Evolutionary conservation across 2,329 filamentous ascomycete genomes (phyloP).

Genomic region (Verticillium isaacii): DNA sequence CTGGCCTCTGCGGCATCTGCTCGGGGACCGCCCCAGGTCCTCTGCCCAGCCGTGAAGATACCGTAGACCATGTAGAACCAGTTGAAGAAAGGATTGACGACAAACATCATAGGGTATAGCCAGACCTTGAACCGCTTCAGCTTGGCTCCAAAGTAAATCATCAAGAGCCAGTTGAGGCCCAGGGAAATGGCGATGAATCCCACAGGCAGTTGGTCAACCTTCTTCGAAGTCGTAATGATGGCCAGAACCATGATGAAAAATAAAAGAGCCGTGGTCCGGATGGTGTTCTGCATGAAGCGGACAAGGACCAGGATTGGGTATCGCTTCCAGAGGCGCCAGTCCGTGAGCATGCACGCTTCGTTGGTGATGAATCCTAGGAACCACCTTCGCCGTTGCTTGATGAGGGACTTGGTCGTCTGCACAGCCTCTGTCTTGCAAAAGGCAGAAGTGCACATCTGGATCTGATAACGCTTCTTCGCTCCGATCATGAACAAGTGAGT

Average conservation of each 20-base stretch:
- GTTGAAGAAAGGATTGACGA: conserved; percentile 94
- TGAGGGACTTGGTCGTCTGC: conserved; percentile 75
- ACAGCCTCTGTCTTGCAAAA: conserved; percentile 99
- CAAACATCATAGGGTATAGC: conserved; percentile 93
- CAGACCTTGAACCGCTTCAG: conserved; percentile 88
- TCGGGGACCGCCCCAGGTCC: conserved; percentile 92
- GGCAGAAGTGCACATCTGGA: conserved; percentile 94
- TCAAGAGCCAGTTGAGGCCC: conserved; percentile 88
- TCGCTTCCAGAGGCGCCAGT: conserved; percentile 83
- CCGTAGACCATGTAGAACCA: conserved; percentile 98
- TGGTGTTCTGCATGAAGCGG: conserved; percentile 93
- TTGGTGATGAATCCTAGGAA: conserved; percentile 98
- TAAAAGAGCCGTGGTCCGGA: conserved; percentile 85
- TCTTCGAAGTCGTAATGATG: conserved; percentile 77
- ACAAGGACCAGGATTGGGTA: conserved; percentile 85
- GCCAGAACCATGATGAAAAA: conserved; percentile 94
- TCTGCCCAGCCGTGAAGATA: conserved; percentile 88
- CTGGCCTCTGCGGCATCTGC: conserved; percentile 84
- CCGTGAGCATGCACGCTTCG: conserved; percentile 96
- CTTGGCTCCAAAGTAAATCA: conserved; percentile 91
- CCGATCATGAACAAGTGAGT: conserved; percentile 99
- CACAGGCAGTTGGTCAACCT: conserved; percentile 73
- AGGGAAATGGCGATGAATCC: conserved; percentile 92
- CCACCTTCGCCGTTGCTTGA: conserved; percentile 95
- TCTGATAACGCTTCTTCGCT: conserved; percentile 87